Evolutionary conservation across 345 rosid species (phyloP), one percentile per base, ranked within the genome.

Genomic region (Erodium maritimum): DNA sequence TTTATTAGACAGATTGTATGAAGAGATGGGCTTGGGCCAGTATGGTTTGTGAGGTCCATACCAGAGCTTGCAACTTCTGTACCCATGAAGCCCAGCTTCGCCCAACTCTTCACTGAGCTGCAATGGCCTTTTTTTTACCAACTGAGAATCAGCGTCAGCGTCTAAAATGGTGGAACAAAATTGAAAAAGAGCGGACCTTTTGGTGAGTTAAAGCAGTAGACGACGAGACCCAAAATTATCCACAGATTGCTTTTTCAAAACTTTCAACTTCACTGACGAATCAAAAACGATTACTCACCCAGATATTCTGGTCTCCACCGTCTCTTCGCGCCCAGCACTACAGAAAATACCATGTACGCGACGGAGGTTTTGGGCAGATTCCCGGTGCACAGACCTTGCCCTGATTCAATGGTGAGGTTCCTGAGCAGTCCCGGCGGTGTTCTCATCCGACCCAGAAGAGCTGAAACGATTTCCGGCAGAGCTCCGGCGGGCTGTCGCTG

Each of bases 351-450:
- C 48, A 42, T 42, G 48, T 42, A 12, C 1, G 58, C 60, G 14
- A 56, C 59, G 2, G 62, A 60, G 65, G 17, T 67, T 54, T 20
- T 60, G 23, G 18, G 34, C 60, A 22, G 34, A 50, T 46, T 72
- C 14, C 18, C 69, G 5, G 52, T 53, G 46, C 19, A 33, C 10
- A 33, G 61, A 52, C 17, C 48, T 42, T 42, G 48, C 17, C 59
- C 52, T 51, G 59, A 23, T 23, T 56, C 71, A 37, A 61, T 65
- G 74, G 60, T 52, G 21, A 25, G 52, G 56, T 48, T 17, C 60
- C 5, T 67, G 34, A 57, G 42, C 19, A 25, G 12, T 51, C 48
- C 68, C 19, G 52, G 45, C 33, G 17, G 34, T 0, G 54, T 29
- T 45, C 16, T 11, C 37, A 29, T 29, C 37, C n/a, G 54, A 23